Conservation (phyloP, 345 rosid species). For the Dimocarpus longan region DNA sequence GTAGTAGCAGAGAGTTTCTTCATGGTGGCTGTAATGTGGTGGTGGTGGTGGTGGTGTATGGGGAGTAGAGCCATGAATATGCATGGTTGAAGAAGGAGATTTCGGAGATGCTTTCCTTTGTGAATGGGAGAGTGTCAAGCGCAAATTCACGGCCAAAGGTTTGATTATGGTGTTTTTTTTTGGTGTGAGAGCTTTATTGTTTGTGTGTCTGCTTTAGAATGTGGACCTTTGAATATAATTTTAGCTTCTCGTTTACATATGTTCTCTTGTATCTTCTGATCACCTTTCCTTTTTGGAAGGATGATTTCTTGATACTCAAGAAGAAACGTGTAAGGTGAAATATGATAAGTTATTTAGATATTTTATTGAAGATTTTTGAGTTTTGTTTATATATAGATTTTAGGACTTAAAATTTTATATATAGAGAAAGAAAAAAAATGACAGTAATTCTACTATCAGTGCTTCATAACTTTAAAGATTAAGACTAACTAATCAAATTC, state of each 20-base stretch:
- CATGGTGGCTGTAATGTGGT: constrained; percentile 5
- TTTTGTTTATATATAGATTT: too few species aligned
- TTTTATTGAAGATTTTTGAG: too few species aligned
- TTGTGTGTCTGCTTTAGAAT: constrained; percentile 21
- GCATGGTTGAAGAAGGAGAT: constrained; percentile 31
- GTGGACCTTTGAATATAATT: background rate
- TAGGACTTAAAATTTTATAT: too few species aligned
- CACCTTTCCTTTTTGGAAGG: constrained; percentile 3
- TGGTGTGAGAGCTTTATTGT: constrained; percentile 7
- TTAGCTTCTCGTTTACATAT: constrained; percentile 25
- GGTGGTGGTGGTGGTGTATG: constrained; percentile 3
- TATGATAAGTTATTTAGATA: too few species aligned
- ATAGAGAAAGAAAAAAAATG: too few species aligned
- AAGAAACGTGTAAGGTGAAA: too few species aligned
- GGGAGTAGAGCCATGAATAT: constrained; percentile 1
- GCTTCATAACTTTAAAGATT: too few species aligned
- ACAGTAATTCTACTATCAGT: too few species aligned
- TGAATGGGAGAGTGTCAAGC: constrained; percentile 23
- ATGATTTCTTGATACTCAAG: background rate
- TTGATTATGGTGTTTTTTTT: background rate
- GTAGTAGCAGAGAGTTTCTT: background rate
- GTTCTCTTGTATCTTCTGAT: background rate
- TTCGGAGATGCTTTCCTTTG: constrained; percentile 66
- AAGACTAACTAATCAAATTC: too few species aligned
- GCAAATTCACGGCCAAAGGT: background rate